phyloP scores from a whole-genome alignment of 2,329 filamentous ascomycete genomes.

The Monilinia vaccinii-corymbosi region DNA sequence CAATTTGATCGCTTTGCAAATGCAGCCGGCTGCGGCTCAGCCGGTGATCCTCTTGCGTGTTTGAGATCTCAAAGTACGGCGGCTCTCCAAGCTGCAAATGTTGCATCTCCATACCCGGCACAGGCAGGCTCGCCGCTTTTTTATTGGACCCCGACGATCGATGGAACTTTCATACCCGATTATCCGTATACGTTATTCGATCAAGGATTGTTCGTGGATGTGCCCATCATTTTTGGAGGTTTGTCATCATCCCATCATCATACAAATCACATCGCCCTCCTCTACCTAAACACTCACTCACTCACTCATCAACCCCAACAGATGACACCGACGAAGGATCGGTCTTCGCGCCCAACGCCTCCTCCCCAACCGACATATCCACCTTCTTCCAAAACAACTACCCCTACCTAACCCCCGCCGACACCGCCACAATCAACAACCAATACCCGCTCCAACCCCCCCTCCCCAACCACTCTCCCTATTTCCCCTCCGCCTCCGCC shows the following conservation, averaged over 20 bases:
- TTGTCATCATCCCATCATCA: constrained; percentile 1
- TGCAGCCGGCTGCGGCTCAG: constrained; percentile 27
- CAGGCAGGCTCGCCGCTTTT: constrained; percentile 29
- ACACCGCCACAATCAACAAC: constrained; percentile 27
- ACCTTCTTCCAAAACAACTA: constrained; percentile 33
- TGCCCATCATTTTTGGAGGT: constrained; percentile 35
- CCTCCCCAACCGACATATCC: constrained; percentile 28
- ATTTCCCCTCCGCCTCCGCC: constrained; percentile 34
- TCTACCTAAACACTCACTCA: background rate
- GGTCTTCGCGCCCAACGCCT: constrained; percentile 38
- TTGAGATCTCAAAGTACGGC: constrained; percentile 31
- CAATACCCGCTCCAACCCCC: constrained; percentile 27
- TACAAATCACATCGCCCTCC: too few species aligned
- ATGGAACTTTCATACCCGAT: constrained; percentile 34
- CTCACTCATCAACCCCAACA: too few species aligned
- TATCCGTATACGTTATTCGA: constrained; percentile 32
- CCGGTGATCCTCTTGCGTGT: constrained; percentile 30
- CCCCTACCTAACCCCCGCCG: constrained; percentile 26
- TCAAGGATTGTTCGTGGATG: constrained; percentile 31
- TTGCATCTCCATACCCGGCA: constrained; percentile 33
- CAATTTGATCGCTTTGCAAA: constrained; percentile 33
- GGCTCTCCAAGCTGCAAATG: constrained; percentile 31
- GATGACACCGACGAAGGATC: constrained; percentile 49
- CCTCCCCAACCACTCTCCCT: constrained; percentile 28
- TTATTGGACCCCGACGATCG: constrained; percentile 35